Evolutionary conservation across 176 grass and related monocot species (phyloP), one percentile per base, ranked within the genome.

Genomic region (Carex cristatella): DNA sequence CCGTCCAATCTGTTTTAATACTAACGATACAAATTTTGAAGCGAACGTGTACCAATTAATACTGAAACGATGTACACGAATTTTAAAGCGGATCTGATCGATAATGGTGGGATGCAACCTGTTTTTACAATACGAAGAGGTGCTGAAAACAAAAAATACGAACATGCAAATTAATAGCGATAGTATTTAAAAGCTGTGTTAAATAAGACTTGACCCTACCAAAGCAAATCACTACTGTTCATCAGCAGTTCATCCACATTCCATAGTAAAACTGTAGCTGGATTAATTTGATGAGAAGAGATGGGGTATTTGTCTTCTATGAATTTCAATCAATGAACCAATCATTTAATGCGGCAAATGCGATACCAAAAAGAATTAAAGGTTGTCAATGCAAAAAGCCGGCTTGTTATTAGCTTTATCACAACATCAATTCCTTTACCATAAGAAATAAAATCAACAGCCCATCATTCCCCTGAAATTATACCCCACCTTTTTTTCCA

Each of bases 401-500:
- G 76, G 85, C 90, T 87, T 28, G 69, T 83, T 90, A 84, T 23
- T 23, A 23, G 62, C 83, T 86, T 91, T 85, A 61, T 90, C 85
- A 87, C 79, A 84, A 27, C 14, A 84, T 55, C 81, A 82, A 61
- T 44, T 61, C 70, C 54, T 74, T 74, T 84, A 75, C 30, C 42
- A 8, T 79, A 85, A 83, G 84, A 61, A 11, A 86, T 72, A 82
- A 73, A 90, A 87, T 88, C 59, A 81, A 83, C 35, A 72, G 88
- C 85, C 86, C 91, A 95, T 98, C 93, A 90, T 88, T 87, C 80
- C 77, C 28, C 86, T n/a, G 79, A 91, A 90, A 87, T 90, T 91
- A 87, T 74, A 91, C 85, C 81, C 74, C 84, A 28, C 74, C 84
- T 89, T 93, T 94, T 94, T 85, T 72, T 53, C 14, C 1, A 49